Evolutionary conservation across 1,139 yeast species (phyloP).

Genomic region (Debaryomyces sp.): DNA sequence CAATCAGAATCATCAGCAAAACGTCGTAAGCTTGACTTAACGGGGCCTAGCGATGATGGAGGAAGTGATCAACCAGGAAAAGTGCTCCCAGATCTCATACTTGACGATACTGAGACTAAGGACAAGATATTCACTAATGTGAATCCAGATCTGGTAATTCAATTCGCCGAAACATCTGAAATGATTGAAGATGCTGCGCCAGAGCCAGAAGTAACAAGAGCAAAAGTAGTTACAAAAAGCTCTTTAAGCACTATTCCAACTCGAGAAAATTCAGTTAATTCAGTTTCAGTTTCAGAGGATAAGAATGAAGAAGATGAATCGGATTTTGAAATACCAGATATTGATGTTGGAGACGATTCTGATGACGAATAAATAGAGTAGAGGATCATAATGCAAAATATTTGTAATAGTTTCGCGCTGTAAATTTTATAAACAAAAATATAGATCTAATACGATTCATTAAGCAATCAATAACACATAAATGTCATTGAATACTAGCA

Average conservation of each 20-base stretch:
- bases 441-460: not conserved
- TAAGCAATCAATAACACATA: not conserved
- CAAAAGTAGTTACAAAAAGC: not conserved
- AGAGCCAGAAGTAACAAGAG: not conserved
- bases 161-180: constrained; percentile 4
- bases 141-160: constrained; percentile 9
- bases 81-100: not conserved
- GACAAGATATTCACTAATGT: constrained; percentile 7
- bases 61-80: not conserved
- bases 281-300: not conserved
- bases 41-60: not conserved
- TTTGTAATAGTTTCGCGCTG: not conserved
- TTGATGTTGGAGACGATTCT: constrained; percentile 44
- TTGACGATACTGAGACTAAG: not conserved
- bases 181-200: not conserved
- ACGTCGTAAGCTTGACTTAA: not conserved
- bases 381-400: not conserved
- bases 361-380: constrained; percentile 23
- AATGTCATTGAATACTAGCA: constrained; percentile 8
- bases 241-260: not conserved
- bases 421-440: not conserved
- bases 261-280: not conserved
- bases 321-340: constrained; percentile 63
- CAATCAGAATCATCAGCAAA: constrained; percentile 3
- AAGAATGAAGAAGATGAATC: constrained; percentile 29